Evolutionary conservation across 1,284 basidiomycete species (phyloP), one percentile per base, ranked within the genome.

Genomic region (Malassezia yamatoensis): DNA sequence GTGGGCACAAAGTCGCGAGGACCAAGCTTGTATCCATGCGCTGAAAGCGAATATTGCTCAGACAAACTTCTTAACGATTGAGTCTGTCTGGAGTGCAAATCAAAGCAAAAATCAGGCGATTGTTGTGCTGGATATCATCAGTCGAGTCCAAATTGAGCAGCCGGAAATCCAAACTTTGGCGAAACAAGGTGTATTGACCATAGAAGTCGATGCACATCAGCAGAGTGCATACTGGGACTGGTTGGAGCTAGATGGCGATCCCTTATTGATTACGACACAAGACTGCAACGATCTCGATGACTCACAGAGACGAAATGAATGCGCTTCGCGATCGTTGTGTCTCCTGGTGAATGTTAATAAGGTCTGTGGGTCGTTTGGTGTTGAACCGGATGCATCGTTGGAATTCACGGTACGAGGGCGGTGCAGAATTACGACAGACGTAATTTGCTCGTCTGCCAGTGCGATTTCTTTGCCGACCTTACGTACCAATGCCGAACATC

Each of bases 361-460:
- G 4, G 54, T 41, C 20, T 56, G 54, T 42, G 54, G 42, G 2
- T 10, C n/a, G 7, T 56, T 46, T 44, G 54, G 54, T 15, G 35
- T 18, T 4, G 12, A 32, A 8, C 24, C 54, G 3, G 21, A n/a
- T 11, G n/a, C 15, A 2, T 38, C 34, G 18, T n/a, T 56, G 8
- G 11, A 10, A 16, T 51, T 51, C 15, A 15, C 24, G 12, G 41
- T 56, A 38, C 34, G 21, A 2, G 53, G 53, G 10, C 40, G 42
- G 18, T 13, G 34, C 2, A 38, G 8, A 20, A 13, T 49, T 29
- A n/a, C 47, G 29, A 33, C 38, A 2, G 21, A 45, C 20, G 2
- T 34, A 4, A 29, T 4, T 2, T n/a, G 16, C 41, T 12, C 12
- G 41, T 21, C 38, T 3, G 6, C 38, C 38, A 20, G n/a, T 39